Conservation (phyloP, 2,329 filamentous ascomycete genomes). For the Lachnellula suecica region DNA sequence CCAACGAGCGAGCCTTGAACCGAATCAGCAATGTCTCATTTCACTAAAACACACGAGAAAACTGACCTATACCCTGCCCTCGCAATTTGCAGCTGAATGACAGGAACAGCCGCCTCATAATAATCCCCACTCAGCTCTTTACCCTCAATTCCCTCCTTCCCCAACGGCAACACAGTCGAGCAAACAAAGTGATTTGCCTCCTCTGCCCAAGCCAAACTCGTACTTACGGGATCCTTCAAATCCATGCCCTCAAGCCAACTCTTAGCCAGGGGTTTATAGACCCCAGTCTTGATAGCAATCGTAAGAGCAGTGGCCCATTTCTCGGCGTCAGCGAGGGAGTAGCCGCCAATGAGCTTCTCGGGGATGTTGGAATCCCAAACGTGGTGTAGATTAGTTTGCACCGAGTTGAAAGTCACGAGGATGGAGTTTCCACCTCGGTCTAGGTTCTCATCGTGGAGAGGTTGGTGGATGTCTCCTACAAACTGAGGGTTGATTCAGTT, state of each 20-base stretch:
- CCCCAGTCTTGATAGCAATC: constrained; percentile 53
- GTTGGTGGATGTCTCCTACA: constrained; percentile 69
- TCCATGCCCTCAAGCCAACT: constrained; percentile 59
- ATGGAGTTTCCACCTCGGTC: constrained; percentile 68
- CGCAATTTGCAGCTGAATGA: constrained; percentile 66
- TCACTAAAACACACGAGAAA: not conserved
- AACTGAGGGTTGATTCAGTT: constrained; percentile 59
- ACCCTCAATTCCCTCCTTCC: constrained; percentile 54
- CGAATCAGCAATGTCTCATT: not conserved
- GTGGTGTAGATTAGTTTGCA: constrained; percentile 64
- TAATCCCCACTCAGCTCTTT: constrained; percentile 64
- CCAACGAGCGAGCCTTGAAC: constrained; percentile 56
- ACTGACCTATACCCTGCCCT: constrained; percentile 61
- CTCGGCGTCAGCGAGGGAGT: constrained; percentile 46
- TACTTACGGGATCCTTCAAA: constrained; percentile 51
- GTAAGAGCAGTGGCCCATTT: constrained; percentile 58
- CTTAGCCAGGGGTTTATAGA: constrained; percentile 48
- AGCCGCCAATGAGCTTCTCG: constrained; percentile 63
- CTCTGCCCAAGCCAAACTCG: constrained; percentile 62
- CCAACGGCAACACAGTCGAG: constrained; percentile 60
- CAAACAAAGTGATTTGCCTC: constrained; percentile 64
- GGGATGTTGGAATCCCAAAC: constrained; percentile 73
- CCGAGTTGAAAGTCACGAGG: constrained; percentile 58
- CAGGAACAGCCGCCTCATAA: constrained; percentile 60
- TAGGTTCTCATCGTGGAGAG: constrained; percentile 64